Conservation (phyloP, 257 asterid species). For the Solanum pimpinellifolium region DNA sequence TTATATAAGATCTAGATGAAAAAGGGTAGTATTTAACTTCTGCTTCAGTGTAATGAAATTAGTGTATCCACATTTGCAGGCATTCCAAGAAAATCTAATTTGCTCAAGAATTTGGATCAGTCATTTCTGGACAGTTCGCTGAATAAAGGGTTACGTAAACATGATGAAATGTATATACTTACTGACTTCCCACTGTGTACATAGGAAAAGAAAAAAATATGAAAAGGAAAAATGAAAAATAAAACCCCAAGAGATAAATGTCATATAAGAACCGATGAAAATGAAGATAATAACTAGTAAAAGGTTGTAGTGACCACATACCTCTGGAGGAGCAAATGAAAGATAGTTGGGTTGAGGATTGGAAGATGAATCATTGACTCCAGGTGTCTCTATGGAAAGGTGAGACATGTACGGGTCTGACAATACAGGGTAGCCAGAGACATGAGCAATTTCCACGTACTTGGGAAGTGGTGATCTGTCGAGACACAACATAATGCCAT, state of each 20-base stretch:
- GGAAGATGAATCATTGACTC: conserved; percentile 24
- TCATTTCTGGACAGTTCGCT: not conserved
- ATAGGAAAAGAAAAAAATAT: not conserved
- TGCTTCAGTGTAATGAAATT: not conserved
- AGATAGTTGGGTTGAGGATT: conserved; percentile 40
- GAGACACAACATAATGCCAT: not conserved
- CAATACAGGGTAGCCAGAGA: conserved; percentile 55
- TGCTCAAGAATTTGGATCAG: not conserved
- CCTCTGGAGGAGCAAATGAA: conserved; percentile 96
- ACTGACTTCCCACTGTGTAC: not conserved
- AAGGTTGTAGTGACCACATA: conserved; percentile 7
- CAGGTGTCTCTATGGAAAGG: conserved; percentile 47
- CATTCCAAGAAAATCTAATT: not conserved
- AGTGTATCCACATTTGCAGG: not conserved
- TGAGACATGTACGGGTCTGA: conserved; percentile 44
- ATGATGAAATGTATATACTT: not conserved
- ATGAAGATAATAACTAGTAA: not conserved
- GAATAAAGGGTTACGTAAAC: not conserved
- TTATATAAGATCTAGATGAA: not conserved
- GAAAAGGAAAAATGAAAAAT: not conserved
- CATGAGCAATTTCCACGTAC: conserved; percentile 43
- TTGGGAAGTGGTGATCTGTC: conserved; percentile 65
- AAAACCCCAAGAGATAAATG: not conserved
- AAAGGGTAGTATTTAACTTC: not conserved
- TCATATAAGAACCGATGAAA: not conserved